Base-by-base conservation (phyloP, 2,329 filamentous ascomycete genomes). In the Botrytis byssoidea region DNA sequence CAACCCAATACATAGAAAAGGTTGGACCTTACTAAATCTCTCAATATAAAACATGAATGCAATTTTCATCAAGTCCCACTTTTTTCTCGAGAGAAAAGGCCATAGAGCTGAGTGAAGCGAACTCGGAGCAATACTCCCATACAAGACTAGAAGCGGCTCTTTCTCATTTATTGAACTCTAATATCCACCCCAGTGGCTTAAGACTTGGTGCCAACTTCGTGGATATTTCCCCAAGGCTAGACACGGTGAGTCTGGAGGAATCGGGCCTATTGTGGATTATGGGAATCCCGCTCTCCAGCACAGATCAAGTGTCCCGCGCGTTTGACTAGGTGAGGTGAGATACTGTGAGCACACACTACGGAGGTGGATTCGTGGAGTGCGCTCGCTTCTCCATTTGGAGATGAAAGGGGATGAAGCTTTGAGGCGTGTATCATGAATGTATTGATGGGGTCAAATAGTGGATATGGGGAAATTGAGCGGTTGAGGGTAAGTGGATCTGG, bases 201-300 rank as follows among this genome's bases (percentile, higher is more conserved):
- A n/a, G 35, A 18, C 60, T 40, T 63, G 5, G 32, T 40, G 22
- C 22, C 7, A n/a, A 18, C 60, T 63, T n/a, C 3, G 32, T n/a
- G 22, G 35, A n/a, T 40, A 63, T n/a, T 63, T 63, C 60, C 60
- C 60, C 25, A 61, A 8, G n/a, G 6, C 59, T 61, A 40, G 25
- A 61, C 35, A 40, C 60, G 60, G 12, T 18, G 60, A 63, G 60
- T 40, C 35, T 63, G 60, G 60, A 40, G 35, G 29, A 63, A 40
- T 63, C 60, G 35, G 60, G 37, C 60, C 60, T 63, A 63, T 63
- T 40, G 40, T 63, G 60, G 60, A 63, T 63, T 16, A 7, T 63
- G 60, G 14, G 22, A 37, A 14, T 63, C 25, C 60, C 60, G 60
- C 60, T 63, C 35, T n/a, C 25, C 10, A 61, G 59, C 59, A 61